Percentiles rank a stretch among this genome's conserved stretches.
Conservation (phyloP, 2,329 filamentous ascomycete genomes). For the Septoria linicola region DNA sequence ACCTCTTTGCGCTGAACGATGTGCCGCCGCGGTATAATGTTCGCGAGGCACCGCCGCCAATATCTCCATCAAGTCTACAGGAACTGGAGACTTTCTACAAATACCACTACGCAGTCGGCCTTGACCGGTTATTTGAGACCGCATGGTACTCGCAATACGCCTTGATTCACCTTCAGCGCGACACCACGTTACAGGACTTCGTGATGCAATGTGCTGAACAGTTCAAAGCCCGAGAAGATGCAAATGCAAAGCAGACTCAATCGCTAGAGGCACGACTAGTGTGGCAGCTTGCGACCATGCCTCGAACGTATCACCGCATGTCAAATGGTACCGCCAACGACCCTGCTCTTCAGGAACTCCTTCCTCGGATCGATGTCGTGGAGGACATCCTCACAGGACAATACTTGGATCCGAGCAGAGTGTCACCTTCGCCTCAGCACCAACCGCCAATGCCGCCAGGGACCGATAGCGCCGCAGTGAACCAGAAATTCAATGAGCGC, state of each 20-base stretch:
- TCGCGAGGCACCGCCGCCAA: slow-evolving; percentile 39
- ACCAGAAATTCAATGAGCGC: slow-evolving; percentile 52
- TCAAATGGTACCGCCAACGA: slow-evolving; percentile 45
- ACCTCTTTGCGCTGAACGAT: slow-evolving; percentile 39
- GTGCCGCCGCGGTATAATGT: slow-evolving; percentile 28
- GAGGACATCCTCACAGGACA: slow-evolving; percentile 75
- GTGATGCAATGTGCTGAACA: slow-evolving; percentile 63
- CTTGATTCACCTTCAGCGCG: slow-evolving; percentile 53
- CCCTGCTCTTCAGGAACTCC: slow-evolving; percentile 55
- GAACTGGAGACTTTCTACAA: slow-evolving; percentile 73
- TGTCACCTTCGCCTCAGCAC: slow-evolving; percentile 47
- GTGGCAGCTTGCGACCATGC: slow-evolving; percentile 59
- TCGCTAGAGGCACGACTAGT: slow-evolving; percentile 61
- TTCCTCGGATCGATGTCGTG: slow-evolving; percentile 69
- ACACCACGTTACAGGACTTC: slow-evolving; percentile 62
- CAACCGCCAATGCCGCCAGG: slow-evolving; percentile 26
- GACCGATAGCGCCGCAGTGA: slow-evolving; percentile 36
- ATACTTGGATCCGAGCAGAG: slow-evolving; percentile 62
- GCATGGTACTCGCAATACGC: slow-evolving; percentile 70
- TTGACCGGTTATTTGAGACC: slow-evolving; percentile 77
- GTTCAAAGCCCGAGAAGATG: slow-evolving; percentile 34
- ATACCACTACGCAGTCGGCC: slow-evolving; percentile 71
- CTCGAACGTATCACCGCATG: slow-evolving; percentile 40
- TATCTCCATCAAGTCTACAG: slow-evolving; percentile 53
- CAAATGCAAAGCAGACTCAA: slow-evolving; percentile 33